These are phyloP conservation scores for Chamaecyparis obtusa DNA, from an alignment of 75 land plant genomes.

Conservation along the genomic window DNA sequence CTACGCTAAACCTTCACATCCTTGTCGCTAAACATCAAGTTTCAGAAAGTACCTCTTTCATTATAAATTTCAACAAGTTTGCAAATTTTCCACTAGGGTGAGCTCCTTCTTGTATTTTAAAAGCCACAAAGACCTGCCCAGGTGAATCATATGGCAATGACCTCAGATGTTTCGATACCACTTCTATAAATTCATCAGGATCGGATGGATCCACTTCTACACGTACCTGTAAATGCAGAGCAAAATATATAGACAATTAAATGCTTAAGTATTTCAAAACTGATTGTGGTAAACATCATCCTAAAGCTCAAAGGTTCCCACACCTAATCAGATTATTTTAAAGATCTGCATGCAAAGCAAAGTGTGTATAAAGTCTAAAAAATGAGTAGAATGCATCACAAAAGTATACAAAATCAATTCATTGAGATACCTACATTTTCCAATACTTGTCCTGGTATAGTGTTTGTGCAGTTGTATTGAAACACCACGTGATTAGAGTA, in stretches of 20 bases:
- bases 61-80: slow-evolving; percentile 70
- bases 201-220: slow-evolving; percentile 83
- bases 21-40: background rate
- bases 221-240: slow-evolving; percentile 51
- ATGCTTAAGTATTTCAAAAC: background rate
- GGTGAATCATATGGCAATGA: slow-evolving; percentile 94
- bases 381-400: background rate
- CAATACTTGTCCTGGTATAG: slow-evolving; percentile 83
- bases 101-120: slow-evolving; percentile 87
- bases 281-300: background rate
- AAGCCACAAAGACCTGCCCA: slow-evolving; percentile 93
- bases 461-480: slow-evolving; percentile 97
- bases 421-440: slow-evolving; percentile 57
- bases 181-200: slow-evolving; percentile 80
- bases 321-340: background rate
- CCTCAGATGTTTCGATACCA: slow-evolving; percentile 54
- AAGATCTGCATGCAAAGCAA: background rate
- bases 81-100: slow-evolving; percentile 77
- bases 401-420: background rate
- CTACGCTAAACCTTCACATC: background rate
- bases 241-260: background rate
- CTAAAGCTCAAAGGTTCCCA: background rate
- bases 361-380: background rate
- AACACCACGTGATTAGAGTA: slow-evolving; percentile 83
- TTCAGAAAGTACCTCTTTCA: slow-evolving; percentile 69